These are phyloP conservation scores for Coniferiporia weirii DNA, from an alignment of 1,284 basidiomycete species.

Conservation along the genomic window DNA sequence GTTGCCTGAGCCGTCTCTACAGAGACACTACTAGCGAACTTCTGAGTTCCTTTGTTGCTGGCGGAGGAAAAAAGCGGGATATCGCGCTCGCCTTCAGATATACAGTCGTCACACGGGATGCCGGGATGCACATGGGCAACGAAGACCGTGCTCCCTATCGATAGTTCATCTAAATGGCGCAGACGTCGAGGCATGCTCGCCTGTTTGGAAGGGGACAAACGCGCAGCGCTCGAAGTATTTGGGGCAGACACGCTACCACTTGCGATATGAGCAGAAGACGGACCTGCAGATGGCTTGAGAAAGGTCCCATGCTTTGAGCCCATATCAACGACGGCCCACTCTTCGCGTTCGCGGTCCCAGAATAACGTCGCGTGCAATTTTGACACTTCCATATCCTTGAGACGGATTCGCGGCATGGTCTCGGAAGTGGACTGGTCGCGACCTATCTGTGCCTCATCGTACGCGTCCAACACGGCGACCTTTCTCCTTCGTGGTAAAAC, in stretches of 20 bases:
- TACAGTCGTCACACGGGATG: slow-evolving; percentile 58
- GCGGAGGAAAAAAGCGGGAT: slow-evolving; percentile 52
- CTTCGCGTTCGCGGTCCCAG: slow-evolving; percentile 52
- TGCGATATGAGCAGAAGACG: neutral
- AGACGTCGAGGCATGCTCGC: slow-evolving; percentile 63
- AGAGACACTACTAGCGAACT: neutral
- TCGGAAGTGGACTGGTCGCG: slow-evolving; percentile 52
- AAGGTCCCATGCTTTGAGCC: slow-evolving; percentile 78
- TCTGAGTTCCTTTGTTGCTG: slow-evolving; percentile 1
- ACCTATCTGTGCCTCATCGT: slow-evolving; percentile 63
- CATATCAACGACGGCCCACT: slow-evolving; percentile 76
- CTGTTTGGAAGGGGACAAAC: slow-evolving; percentile 57
- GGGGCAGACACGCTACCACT: neutral
- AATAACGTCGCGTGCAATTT: slow-evolving; percentile 72
- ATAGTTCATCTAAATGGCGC: slow-evolving; percentile 56
- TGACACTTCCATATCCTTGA: slow-evolving; percentile 78
- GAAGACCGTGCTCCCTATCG: slow-evolving; percentile 65
- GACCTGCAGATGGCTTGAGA: slow-evolving; percentile 27
- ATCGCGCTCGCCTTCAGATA: slow-evolving; percentile 42
- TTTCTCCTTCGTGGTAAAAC: slow-evolving; percentile 46
- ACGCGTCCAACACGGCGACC: slow-evolving; percentile 57
- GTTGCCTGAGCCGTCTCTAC: neutral
- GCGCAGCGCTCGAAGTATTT: slow-evolving; percentile 21
- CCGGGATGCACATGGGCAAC: slow-evolving; percentile 60
- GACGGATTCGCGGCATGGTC: slow-evolving; percentile 54